Percentiles rank a stretch among this genome's conserved stretches.
Evolutionary conservation across 1,139 yeast species (phyloP).

Genomic region (Torulaspora pretoriensis): DNA sequence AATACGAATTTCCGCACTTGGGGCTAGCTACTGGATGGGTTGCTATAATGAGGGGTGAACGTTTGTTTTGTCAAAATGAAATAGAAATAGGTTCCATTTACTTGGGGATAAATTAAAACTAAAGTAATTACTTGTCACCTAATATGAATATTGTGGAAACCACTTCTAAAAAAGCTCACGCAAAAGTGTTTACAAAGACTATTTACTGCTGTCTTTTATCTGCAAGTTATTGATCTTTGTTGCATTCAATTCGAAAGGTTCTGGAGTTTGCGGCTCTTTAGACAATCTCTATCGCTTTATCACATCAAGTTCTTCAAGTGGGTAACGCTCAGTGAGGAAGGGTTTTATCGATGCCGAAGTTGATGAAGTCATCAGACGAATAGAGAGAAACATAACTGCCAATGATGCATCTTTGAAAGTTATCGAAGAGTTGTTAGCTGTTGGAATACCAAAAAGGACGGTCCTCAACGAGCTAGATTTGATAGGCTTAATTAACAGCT

Average conservation of each 20-base stretch:
- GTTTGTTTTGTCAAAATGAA: neutral
- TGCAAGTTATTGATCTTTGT: constrained; percentile 13
- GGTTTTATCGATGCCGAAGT: constrained; percentile 61
- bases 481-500: constrained; percentile 26
- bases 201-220: constrained; percentile 16
- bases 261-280: constrained; percentile 42
- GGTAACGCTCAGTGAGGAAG: too few species aligned
- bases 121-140: neutral
- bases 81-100: neutral
- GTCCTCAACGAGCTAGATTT: constrained; percentile 49
- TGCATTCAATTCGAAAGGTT: constrained; percentile 32
- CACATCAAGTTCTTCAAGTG: constrained; percentile 50
- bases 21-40: neutral
- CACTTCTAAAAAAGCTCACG: constrained; percentile 21
- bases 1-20: too few species aligned
- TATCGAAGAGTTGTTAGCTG: constrained; percentile 48
- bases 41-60: neutral
- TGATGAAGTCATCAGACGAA: constrained; percentile 41
- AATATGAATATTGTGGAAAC: constrained; percentile 1
- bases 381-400: constrained; percentile 54
- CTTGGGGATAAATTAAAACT: constrained; percentile 1
- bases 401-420: constrained; percentile 47
- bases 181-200: constrained; percentile 23
- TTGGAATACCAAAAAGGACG: constrained; percentile 48
- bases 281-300: constrained; percentile 36